Conservation (phyloP, 225 moss, liverwort and hornwort species). For the Rhytidiadelphus loreus region DNA sequence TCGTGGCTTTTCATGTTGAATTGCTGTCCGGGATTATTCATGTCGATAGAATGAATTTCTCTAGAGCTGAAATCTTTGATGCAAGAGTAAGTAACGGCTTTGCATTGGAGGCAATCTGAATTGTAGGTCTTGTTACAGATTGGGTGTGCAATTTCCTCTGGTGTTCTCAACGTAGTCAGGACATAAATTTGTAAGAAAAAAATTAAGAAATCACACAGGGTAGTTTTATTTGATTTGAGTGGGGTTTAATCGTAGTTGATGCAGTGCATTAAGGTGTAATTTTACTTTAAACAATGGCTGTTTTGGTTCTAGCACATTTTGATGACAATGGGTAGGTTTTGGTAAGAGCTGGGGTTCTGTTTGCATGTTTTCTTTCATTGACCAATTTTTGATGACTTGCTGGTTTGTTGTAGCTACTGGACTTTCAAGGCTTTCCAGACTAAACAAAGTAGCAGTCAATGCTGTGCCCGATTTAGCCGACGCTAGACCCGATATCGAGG, state of each 20-base stretch:
- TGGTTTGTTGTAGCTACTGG: slow-evolving; percentile 11
- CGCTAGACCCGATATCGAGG: slow-evolving; percentile 51
- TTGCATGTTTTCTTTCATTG: not conserved
- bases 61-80: not conserved
- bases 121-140: not conserved
- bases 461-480: slow-evolving; percentile 47
- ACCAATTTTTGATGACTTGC: not conserved
- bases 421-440: slow-evolving; percentile 6
- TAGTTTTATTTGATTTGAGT: not conserved
- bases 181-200: not conserved
- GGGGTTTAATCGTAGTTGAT: not conserved
- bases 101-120: not conserved
- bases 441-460: slow-evolving; percentile 17
- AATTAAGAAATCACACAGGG: not conserved
- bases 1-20: not conserved
- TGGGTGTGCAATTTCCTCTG: not conserved
- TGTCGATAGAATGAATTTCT: not conserved
- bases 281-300: not conserved
- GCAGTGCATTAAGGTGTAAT: not conserved
- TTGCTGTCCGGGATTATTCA: not conserved
- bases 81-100: not conserved
- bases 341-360: not conserved
- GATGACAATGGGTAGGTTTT: not conserved
- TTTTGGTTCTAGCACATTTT: not conserved
- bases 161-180: not conserved